Evolutionary conservation across 371 early-diverging fungal genomes (phyloP).

Genomic region (Saksenaea oblongispora): DNA sequence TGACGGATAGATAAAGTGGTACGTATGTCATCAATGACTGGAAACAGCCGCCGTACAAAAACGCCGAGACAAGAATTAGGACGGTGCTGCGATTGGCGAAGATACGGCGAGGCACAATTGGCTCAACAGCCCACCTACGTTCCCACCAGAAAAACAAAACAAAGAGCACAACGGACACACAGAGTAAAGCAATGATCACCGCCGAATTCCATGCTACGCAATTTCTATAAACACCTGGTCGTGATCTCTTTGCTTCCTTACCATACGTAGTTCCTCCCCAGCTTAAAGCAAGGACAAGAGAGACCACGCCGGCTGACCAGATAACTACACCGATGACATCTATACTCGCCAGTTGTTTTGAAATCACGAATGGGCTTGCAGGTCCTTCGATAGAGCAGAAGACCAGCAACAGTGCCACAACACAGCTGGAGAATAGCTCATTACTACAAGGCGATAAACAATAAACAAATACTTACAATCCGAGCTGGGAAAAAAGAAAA

Average conservation of each 20-base stretch:
- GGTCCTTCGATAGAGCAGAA: constrained; percentile 26
- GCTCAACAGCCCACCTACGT: constrained; percentile 34
- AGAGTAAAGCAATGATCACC: constrained; percentile 46
- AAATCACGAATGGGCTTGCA: not conserved
- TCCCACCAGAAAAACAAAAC: constrained; percentile 48
- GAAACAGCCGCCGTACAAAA: constrained; percentile 45
- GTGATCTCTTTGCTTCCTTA: constrained; percentile 7
- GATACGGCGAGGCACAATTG: constrained; percentile 54
- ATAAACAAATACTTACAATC: constrained; percentile 25
- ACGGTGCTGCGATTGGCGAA: constrained; percentile 53
- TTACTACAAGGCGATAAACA: not conserved
- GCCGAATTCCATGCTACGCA: constrained; percentile 47
- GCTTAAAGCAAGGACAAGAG: constrained; percentile 33
- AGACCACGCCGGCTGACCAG: constrained; percentile 31
- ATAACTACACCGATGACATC: constrained; percentile 33
- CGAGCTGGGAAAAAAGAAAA: constrained; percentile 19
- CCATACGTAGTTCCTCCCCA: constrained; percentile 47
- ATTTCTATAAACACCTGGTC: not conserved
- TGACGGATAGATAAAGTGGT: constrained; percentile 42
- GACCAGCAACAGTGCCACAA: constrained; percentile 22
- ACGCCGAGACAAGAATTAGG: constrained; percentile 36
- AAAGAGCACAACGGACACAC: constrained; percentile 39
- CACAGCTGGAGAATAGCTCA: constrained; percentile 10
- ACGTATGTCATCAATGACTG: constrained; percentile 47
- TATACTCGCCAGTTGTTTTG: constrained; percentile 8